Evolutionary conservation across 2,329 filamentous ascomycete species (phyloP).

Genomic region (Colletotrichum sp.): DNA sequence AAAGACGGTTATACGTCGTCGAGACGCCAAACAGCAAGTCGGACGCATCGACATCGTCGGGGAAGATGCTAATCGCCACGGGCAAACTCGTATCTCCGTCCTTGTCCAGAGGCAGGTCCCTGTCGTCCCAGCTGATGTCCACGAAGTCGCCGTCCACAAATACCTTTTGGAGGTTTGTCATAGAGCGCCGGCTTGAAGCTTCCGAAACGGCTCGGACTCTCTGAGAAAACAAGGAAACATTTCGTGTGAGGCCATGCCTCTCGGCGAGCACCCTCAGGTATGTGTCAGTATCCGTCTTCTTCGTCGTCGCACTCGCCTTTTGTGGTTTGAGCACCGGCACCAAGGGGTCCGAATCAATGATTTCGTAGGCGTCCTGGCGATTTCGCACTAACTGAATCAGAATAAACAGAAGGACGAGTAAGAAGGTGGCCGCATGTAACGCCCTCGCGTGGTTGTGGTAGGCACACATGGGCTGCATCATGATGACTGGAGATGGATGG

Average conservation of each 20-base stretch:
- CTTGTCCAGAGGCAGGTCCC: background rate
- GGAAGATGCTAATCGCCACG: conserved; percentile 31
- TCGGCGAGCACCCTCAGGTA: conserved; percentile 4
- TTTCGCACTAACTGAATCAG: conserved; percentile 1
- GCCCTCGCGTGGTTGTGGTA: conserved; percentile 15
- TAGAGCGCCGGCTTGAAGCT: background rate
- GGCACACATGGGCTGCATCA: background rate
- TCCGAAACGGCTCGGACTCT: background rate
- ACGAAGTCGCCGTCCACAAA: background rate
- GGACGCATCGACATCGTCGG: conserved; percentile 42
- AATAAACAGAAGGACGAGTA: conserved; percentile 13
- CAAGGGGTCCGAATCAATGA: conserved; percentile 8
- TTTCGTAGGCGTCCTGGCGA: conserved; percentile 4
- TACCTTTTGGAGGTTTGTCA: background rate
- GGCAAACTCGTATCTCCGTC: conserved; percentile 28
- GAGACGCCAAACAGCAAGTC: conserved; percentile 35
- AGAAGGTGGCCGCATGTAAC: conserved; percentile 13
- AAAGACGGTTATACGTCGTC: conserved; percentile 46
- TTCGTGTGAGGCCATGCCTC: conserved; percentile 4
- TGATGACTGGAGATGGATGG: background rate
- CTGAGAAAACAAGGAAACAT: conserved; percentile 5
- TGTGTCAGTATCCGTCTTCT: background rate
- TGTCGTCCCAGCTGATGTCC: conserved; percentile 3
- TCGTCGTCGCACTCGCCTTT: background rate
- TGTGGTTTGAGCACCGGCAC: conserved; percentile 3